phyloP scores from a whole-genome alignment of 805 yeast genomes.

The Spathaspora gorwiae region DNA sequence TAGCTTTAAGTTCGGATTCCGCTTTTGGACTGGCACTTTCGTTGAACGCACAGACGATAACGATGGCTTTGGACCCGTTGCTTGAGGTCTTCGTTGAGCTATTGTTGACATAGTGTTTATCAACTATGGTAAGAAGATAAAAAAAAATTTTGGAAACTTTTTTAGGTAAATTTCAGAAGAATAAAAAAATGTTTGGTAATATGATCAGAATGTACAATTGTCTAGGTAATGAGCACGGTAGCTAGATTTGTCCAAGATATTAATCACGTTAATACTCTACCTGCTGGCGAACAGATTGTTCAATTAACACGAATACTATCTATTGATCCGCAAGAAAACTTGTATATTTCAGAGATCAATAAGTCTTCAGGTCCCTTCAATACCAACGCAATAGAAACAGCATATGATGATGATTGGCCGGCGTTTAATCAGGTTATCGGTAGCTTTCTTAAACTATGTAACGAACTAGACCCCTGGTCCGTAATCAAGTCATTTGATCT shows the following conservation, averaged over 20 bases:
- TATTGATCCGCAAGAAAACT: conserved; percentile 22
- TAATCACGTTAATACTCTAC: conserved; percentile 1
- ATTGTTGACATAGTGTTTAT: conserved; percentile 5
- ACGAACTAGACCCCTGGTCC: conserved; percentile 53
- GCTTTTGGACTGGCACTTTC: not conserved
- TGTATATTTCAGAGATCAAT: conserved; percentile 22
- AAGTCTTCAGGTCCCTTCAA: conserved; percentile 10
- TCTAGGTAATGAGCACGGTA: not conserved
- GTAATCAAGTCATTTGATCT: conserved; percentile 51
- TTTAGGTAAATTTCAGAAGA: not conserved
- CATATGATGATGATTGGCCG: conserved; percentile 34
- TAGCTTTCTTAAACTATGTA: conserved; percentile 44
- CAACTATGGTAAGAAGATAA: not conserved
- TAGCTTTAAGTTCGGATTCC: conserved; percentile 16
- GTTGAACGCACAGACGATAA: not conserved
- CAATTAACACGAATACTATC: conserved; percentile 18
- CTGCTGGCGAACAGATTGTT: conserved; percentile 11
- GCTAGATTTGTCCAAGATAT: conserved; percentile 4
- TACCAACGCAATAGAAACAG: conserved; percentile 12
- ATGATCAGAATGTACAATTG: too few relatives aligned
- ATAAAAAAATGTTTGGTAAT: too few relatives aligned
- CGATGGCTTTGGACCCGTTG: not conserved
- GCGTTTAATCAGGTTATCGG: conserved; percentile 43
- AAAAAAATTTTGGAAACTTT: not conserved
- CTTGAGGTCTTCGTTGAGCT: conserved; percentile 4